phyloP scores from a whole-genome alignment of 192 early-diverging fungal species.

The Coemansia sp. region DNA sequence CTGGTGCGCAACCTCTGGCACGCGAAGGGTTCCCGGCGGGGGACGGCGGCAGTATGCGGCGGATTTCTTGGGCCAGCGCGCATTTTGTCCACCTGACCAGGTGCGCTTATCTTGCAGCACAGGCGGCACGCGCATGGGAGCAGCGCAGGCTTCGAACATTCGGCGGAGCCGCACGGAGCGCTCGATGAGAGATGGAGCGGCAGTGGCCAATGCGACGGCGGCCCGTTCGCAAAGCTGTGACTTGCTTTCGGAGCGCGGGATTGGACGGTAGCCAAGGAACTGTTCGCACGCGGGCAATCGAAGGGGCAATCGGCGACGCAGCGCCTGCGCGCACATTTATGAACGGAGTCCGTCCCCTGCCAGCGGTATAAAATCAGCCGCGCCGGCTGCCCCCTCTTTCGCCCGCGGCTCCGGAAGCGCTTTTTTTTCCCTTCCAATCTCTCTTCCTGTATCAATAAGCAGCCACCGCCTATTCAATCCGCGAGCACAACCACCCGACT shows the following conservation, averaged over 20 bases:
- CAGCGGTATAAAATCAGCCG: background rate
- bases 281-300: slow-evolving; percentile 3
- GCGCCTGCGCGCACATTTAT: background rate
- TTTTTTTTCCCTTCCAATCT: background rate
- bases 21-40: too few species aligned
- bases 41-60: background rate
- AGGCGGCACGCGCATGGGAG: background rate
- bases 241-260: background rate
- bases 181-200: background rate
- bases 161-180: background rate
- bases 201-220: slow-evolving; percentile 1
- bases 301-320: slow-evolving; percentile 5
- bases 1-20: too few species aligned
- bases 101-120: slow-evolving; percentile 7
- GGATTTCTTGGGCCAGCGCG: slow-evolving; percentile 1
- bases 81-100: slow-evolving; percentile 3
- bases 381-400: background rate
- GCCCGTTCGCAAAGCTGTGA: background rate
- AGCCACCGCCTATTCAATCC: slow-evolving; percentile 3
- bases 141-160: background rate
- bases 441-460: slow-evolving; percentile 13
- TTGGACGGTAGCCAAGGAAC: background rate
- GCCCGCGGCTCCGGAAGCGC: background rate
- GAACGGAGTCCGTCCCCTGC: background rate
- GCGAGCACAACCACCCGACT: background rate